Evolutionary conservation across 2,329 filamentous ascomycete species (phyloP), one percentile per base, ranked within the genome.

Genomic region (Penicillium sp.): DNA sequence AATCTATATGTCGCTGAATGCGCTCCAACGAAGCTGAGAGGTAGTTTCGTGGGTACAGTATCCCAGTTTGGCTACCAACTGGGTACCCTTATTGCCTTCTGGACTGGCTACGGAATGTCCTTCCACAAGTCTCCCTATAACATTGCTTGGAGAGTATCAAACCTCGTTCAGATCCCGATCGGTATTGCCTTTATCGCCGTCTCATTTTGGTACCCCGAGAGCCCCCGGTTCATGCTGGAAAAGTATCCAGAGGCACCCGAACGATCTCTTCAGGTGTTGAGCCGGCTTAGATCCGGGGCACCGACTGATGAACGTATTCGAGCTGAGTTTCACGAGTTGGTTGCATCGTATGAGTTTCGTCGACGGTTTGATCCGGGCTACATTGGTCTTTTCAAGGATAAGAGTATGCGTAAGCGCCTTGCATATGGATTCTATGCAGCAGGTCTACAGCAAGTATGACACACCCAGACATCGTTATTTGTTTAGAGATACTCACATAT

Each of bases 1-100:
- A 72, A 70, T 49, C 62, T 74, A 3, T 74, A 73, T 49, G 70
- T 74, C 6, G 70, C 71, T 1, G 72, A 74, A 61, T 73, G 70
- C 50, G 61, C 71, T 0, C 72, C 72, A n/a, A 61, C 62, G 15
- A 60, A 60, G 24, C 63, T 74, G 0, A 64, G 72, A 27, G 72
- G 72, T 3, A 67, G 64, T 31, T 74, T 74, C 47, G 70, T 74
- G 32, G 56, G 56, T 10, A 59, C 56, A 3, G 56, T 59, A 23
- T 43, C 67, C 2, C 72, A 75, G 56, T 72, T 75, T 42, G 71
- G 71, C 10, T 55, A 55, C 20, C 49, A 55, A 24, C 61, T 75
- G 0, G 73, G 72, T 7, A 73, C 71, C 0, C 61, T 75, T 5
- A 73, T 75, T 18, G 71, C 72, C 4, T 75, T 74, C 54, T 75